Conservation (phyloP, 768 basidiomycete genomes). For the Neoboletus brunneissimus region DNA sequence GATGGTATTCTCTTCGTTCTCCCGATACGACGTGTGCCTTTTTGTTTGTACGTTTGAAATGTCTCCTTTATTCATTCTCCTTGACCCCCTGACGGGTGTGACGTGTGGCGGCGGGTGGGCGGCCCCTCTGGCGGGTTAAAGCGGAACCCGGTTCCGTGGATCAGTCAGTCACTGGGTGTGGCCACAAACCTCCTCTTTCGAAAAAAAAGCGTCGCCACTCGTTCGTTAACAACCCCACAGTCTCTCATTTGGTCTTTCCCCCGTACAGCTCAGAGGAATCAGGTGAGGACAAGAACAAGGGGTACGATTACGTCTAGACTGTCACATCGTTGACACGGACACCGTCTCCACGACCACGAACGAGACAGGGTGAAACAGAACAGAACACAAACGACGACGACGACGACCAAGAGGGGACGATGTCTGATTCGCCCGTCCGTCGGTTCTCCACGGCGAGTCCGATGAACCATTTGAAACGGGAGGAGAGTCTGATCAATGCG, state of each 20-base stretch:
- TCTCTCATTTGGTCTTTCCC: too few species aligned
- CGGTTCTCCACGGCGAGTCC: constrained; percentile 55
- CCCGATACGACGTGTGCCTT: too few species aligned
- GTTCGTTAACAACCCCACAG: too few species aligned
- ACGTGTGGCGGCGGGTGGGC: neutral
- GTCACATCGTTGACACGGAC: too few species aligned
- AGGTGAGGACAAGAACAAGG: neutral
- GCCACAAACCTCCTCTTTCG: neutral
- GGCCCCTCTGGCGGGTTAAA: neutral
- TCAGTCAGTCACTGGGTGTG: neutral
- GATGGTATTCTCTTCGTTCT: too few species aligned
- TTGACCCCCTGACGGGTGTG: too few species aligned
- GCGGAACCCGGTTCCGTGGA: neutral
- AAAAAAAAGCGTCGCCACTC: neutral
- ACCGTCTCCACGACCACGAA: too few species aligned
- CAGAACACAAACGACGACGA: neutral
- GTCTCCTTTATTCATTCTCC: neutral
- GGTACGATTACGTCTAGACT: neutral
- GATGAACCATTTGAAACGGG: constrained; percentile 44
- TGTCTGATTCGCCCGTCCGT: constrained; percentile 49
- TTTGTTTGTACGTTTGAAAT: neutral
- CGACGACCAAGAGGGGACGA: neutral
- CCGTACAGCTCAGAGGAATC: neutral
- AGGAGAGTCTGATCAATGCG: constrained; percentile 81
- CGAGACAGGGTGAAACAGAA: neutral